These are phyloP conservation scores for Isoetes taiwanensis DNA, from an alignment of 75 land plant species.

Conservation along the genomic window DNA sequence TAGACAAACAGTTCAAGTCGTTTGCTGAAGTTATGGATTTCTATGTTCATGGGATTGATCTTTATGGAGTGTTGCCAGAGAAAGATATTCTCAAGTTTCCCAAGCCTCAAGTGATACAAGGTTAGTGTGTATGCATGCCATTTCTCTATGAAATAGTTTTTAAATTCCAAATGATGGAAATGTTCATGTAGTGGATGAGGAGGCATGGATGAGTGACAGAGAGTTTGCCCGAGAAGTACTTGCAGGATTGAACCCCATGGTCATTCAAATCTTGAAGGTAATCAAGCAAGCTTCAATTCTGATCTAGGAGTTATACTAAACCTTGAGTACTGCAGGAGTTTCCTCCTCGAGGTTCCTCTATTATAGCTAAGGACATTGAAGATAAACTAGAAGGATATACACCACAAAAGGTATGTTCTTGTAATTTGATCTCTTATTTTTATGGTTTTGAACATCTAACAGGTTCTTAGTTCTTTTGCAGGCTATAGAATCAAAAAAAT, in stretches of 20 bases:
- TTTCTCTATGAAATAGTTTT: not conserved
- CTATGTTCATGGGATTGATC: no score
- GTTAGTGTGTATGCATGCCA: slow-evolving; percentile 6
- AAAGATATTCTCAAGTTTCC: slow-evolving; percentile 19
- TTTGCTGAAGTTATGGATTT: no score
- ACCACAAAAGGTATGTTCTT: slow-evolving; percentile 14
- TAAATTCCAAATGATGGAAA: no score
- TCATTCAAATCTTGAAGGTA: no score
- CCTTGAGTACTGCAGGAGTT: slow-evolving; percentile 9
- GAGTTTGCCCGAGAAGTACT: slow-evolving; percentile 39
- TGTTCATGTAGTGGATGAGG: slow-evolving; percentile 18
- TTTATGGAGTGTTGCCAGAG: no score
- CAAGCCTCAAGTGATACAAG: slow-evolving; percentile 21
- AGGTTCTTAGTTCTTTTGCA: slow-evolving; percentile 24
- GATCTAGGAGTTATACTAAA: no score
- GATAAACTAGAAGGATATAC: slow-evolving; percentile 24
- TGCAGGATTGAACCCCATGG: slow-evolving; percentile 36
- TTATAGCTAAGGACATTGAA: slow-evolving; percentile 21
- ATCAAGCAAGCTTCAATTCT: no score
- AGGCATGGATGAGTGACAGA: slow-evolving; percentile 33
- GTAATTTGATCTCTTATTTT: no score
- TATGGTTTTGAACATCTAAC: no score
- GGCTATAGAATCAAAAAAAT: slow-evolving; percentile 62
- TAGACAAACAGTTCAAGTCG: no score
- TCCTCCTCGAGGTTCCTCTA: slow-evolving; percentile 16